Conservation (phyloP, 176 grass and related monocot species). For the Thinopyrum elongatum region DNA sequence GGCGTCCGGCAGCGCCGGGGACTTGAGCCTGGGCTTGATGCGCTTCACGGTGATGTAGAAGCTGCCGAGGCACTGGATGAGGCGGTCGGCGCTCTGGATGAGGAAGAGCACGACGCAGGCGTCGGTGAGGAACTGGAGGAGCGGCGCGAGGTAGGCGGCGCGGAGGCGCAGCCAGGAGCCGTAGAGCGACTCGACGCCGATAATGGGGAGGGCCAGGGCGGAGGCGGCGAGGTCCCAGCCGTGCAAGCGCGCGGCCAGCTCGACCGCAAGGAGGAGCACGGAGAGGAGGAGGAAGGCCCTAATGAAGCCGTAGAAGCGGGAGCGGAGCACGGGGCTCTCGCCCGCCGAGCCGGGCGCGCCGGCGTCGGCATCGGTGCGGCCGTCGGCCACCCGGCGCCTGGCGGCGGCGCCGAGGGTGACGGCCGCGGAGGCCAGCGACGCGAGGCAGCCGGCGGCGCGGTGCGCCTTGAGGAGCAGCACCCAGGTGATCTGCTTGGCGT, state of each 20-base stretch:
- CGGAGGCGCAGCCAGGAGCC: conserved; percentile 76
- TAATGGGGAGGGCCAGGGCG: conserved; percentile 43
- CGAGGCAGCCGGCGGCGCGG: conserved; percentile 83
- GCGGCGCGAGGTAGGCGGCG: conserved; percentile 71
- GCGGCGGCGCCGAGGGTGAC: conserved; percentile 62
- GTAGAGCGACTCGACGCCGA: conserved; percentile 69
- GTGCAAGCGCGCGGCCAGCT: conserved; percentile 65
- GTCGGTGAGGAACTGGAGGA: conserved; percentile 85
- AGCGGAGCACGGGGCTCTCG: conserved; percentile 81
- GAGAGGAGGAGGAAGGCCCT: conserved; percentile 81
- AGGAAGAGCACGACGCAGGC: conserved; percentile 93
- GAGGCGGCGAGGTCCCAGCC: conserved; percentile 69
- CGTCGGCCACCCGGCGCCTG: conserved; percentile 56
- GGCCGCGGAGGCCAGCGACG: conserved; percentile 61
- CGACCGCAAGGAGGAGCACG: conserved; percentile 62
- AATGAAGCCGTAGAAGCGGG: conserved; percentile 73
- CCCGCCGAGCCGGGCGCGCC: conserved; percentile 1
- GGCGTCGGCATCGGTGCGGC: conserved; percentile 71
- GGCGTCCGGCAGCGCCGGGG: conserved; percentile 33
- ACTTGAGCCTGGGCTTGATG: conserved; percentile 74
- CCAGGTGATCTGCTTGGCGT: conserved; percentile 99
- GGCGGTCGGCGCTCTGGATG: conserved; percentile 89
- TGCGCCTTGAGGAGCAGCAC: conserved; percentile 97
- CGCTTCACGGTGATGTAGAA: conserved; percentile 84
- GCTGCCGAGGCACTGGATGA: conserved; percentile 86